Percentiles rank a stretch among this genome's conserved stretches.
Conservation (phyloP, 306 rosid species). For the Phaseolus lunatus region DNA sequence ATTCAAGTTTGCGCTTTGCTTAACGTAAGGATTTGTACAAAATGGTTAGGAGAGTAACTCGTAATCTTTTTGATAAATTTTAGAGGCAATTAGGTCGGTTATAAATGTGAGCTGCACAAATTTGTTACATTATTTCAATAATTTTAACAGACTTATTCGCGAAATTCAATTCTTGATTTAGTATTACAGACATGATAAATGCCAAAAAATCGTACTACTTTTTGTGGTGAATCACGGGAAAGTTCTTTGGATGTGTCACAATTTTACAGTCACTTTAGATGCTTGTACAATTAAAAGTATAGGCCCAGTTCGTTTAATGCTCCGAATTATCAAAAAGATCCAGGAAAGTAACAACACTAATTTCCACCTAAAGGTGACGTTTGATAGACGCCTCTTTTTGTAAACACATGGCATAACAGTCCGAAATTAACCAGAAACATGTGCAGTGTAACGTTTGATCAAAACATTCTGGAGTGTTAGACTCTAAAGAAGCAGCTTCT, state of each 20-base stretch:
- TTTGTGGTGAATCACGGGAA: constrained; percentile 37
- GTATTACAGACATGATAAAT: constrained; percentile 11
- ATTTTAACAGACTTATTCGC: background rate
- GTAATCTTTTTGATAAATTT: constrained; percentile 11
- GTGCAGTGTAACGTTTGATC: constrained; percentile 27
- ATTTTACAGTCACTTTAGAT: constrained; percentile 25
- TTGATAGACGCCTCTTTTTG: background rate
- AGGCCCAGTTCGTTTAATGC: constrained; percentile 3
- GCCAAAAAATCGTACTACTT: background rate
- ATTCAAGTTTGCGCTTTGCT: constrained; percentile 42
- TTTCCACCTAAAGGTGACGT: constrained; percentile 25
- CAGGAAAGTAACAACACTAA: background rate
- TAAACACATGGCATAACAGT: constrained; percentile 1
- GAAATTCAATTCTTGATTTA: background rate
- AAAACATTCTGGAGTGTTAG: constrained; percentile 16
- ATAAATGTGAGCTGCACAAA: background rate
- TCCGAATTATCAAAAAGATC: constrained; percentile 18
- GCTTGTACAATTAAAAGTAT: constrained; percentile 15
- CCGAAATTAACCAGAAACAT: constrained; percentile 34
- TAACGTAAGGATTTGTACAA: constrained; percentile 23
- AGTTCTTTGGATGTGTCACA: constrained; percentile 11
- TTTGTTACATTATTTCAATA: background rate
- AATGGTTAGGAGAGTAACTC: background rate
- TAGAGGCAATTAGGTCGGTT: constrained; percentile 3
- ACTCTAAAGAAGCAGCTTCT: constrained; percentile 41